Evolutionary conservation across 2,329 filamentous ascomycete genomes (phyloP).

Genomic region (Ophiocordyceps australis): DNA sequence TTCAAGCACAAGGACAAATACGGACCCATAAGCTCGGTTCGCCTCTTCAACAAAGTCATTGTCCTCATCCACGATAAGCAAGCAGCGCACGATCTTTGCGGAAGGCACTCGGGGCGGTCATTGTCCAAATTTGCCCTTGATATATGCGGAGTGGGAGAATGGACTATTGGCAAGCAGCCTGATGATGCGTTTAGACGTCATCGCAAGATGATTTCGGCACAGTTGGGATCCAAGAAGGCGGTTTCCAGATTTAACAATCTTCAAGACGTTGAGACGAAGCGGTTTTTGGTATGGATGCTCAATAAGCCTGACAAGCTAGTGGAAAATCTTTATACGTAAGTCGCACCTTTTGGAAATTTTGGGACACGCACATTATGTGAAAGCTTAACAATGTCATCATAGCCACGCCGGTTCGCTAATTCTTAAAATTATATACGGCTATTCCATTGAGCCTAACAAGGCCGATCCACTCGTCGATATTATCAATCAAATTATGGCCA

Average conservation of each 20-base stretch:
- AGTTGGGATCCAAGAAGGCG: slow-evolving; percentile 20
- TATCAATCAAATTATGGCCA: slow-evolving; percentile 10
- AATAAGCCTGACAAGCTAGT: slow-evolving; percentile 16
- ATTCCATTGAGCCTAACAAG: slow-evolving; percentile 11
- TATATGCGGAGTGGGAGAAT: slow-evolving; percentile 12
- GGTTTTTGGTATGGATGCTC: slow-evolving; percentile 23
- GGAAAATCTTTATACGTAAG: slow-evolving; percentile 11
- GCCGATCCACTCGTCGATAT: slow-evolving; percentile 11
- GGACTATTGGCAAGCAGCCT: slow-evolving; percentile 9
- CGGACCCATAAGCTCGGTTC: slow-evolving; percentile 26
- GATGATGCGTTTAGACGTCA: slow-evolving; percentile 19
- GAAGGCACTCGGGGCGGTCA: slow-evolving; percentile 17
- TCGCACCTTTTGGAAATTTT: not conserved
- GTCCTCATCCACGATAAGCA: slow-evolving; percentile 20
- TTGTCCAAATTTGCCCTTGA: slow-evolving; percentile 11
- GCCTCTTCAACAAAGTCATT: slow-evolving; percentile 18
- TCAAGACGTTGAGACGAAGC: slow-evolving; percentile 23
- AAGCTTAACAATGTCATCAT: no score
- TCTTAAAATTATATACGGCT: slow-evolving; percentile 9
- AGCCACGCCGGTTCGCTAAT: not conserved
- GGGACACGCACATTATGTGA: no score
- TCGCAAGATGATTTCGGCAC: slow-evolving; percentile 23
- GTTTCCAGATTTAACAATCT: slow-evolving; percentile 18
- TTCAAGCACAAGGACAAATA: slow-evolving; percentile 1
- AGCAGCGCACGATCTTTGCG: slow-evolving; percentile 18